These are phyloP conservation scores for Hsuehochloa calcarea DNA, from an alignment of 176 grass and related monocot species.

Conservation along the genomic window DNA sequence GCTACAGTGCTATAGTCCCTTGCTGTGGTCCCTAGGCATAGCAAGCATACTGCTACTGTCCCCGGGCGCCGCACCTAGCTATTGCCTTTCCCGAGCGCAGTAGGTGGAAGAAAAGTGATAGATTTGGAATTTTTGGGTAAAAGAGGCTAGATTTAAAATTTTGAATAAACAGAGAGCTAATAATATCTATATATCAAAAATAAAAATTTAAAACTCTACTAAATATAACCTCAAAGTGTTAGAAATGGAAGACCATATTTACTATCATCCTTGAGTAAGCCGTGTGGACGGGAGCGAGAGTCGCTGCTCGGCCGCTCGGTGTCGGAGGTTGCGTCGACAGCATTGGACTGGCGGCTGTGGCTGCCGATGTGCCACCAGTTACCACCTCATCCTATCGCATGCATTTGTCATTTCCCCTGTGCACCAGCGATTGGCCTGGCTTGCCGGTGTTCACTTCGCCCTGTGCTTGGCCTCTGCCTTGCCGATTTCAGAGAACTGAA, in stretches of 20 bases:
- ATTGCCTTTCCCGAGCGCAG: no score
- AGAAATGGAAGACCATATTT: background rate
- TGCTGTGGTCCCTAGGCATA: no score
- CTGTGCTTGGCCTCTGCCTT: background rate
- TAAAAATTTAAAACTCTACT: no score
- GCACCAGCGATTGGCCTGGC: background rate
- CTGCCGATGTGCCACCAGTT: conserved; percentile 32
- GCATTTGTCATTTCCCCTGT: conserved; percentile 19
- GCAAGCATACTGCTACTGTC: no score
- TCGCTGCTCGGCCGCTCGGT: conserved; percentile 7
- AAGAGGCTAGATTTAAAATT: no score
- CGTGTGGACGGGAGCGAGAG: conserved; percentile 12
- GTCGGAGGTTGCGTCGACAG: conserved; percentile 39
- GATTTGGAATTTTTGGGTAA: no score
- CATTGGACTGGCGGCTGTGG: conserved; percentile 32
- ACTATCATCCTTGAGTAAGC: background rate
- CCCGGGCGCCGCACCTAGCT: no score
- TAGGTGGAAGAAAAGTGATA: no score
- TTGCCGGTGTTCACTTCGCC: background rate
- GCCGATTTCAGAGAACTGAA: conserved; percentile 28
- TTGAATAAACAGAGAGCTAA: no score
- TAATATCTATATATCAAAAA: no score
- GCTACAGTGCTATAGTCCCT: no score
- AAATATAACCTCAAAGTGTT: background rate
- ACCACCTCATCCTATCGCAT: background rate